Percentiles rank a stretch among this genome's conserved stretches.
Conservation (phyloP, 495 filamentous ascomycete genomes). For the Lasiosphaeria ovina region DNA sequence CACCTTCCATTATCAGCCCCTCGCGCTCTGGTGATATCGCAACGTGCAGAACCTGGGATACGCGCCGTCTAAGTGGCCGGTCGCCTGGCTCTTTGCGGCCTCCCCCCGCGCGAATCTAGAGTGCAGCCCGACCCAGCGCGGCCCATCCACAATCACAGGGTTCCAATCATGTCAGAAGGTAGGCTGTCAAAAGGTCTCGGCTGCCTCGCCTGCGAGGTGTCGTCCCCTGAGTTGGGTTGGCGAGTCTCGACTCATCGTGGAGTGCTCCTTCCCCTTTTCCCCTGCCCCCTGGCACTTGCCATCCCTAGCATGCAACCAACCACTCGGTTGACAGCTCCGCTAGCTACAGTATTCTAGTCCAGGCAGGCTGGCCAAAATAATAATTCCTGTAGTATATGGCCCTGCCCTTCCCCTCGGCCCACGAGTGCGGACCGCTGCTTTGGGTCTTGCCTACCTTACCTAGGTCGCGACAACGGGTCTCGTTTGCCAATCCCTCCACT, state of each 20-base stretch:
- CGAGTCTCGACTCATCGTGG: too few species aligned
- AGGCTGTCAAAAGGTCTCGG: too few species aligned
- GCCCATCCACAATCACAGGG: not conserved
- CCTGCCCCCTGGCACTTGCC: too few species aligned
- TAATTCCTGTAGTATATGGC: conserved; percentile 1
- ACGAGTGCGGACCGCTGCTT: conserved; percentile 1
- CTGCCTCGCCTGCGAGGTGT: too few species aligned
- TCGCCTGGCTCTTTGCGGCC: not conserved
- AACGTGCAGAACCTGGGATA: conserved; percentile 8
- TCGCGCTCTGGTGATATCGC: not conserved
- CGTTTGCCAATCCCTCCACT: conserved; percentile 5
- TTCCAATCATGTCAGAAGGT: not conserved
- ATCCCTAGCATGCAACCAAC: not conserved
- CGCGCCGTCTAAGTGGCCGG: conserved; percentile 8
- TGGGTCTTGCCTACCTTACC: not conserved
- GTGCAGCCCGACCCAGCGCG: not conserved
- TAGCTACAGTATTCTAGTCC: not conserved
- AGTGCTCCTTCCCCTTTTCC: too few species aligned
- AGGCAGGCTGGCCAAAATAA: not conserved
- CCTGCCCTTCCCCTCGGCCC: not conserved
- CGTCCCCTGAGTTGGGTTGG: too few species aligned
- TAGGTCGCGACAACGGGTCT: conserved; percentile 7
- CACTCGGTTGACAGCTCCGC: not conserved
- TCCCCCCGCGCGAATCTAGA: not conserved
- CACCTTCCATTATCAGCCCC: not conserved